These are phyloP conservation scores for Mycena albidolilacea DNA, from an alignment of 768 basidiomycete species.

Conservation along the genomic window DNA sequence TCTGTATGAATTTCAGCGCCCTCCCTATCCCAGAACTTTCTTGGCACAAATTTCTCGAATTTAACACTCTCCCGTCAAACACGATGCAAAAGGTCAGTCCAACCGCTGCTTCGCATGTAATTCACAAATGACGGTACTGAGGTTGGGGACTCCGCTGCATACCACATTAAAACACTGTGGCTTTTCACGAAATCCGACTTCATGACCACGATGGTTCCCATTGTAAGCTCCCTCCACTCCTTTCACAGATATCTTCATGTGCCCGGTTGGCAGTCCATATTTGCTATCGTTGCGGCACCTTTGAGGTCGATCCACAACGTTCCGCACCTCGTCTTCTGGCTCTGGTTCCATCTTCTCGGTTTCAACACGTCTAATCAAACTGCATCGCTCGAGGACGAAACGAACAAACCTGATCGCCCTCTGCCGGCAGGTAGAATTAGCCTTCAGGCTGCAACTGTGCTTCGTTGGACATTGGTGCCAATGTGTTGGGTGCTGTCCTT, in stretches of 20 bases:
- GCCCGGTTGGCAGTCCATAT: background rate
- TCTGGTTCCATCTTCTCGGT: constrained; percentile 58
- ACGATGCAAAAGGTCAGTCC: background rate
- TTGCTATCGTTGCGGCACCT: constrained; percentile 41
- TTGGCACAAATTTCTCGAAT: background rate
- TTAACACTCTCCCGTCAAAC: background rate
- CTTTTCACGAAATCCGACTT: constrained; percentile 53
- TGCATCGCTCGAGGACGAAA: constrained; percentile 47
- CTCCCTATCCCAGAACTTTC: background rate
- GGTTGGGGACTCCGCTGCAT: background rate
- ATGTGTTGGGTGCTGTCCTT: constrained; percentile 43
- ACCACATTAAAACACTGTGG: constrained; percentile 39
- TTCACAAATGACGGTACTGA: background rate
- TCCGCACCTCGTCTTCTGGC: constrained; percentile 50
- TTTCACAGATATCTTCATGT: background rate
- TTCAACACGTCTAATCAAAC: constrained; percentile 57
- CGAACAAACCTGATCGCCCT: constrained; percentile 54
- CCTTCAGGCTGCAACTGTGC: constrained; percentile 32
- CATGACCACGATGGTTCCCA: constrained; percentile 51
- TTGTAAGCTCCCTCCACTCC: constrained; percentile 40
- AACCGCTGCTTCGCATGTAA: too few relatives aligned
- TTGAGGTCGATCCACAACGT: constrained; percentile 29
- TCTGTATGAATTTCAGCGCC: background rate
- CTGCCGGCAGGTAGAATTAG: constrained; percentile 51
- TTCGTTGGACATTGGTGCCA: constrained; percentile 51